Conservation (phyloP, 495 filamentous ascomycete species). For the Symbiotaphrina buchneri region DNA sequence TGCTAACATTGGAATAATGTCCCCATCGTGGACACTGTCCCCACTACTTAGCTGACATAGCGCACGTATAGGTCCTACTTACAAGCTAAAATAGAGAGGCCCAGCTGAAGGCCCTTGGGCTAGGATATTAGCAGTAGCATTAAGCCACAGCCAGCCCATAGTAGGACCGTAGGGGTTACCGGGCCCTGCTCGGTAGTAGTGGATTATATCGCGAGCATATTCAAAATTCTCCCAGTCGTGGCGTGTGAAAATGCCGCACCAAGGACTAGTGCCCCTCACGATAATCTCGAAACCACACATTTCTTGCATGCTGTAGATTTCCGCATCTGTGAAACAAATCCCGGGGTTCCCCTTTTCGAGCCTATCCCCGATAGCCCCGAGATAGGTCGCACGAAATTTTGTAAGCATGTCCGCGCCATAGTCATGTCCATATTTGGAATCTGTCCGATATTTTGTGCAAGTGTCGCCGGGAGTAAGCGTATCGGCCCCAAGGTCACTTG, state of each 20-base stretch:
- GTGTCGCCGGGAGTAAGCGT: constrained; percentile 36
- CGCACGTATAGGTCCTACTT: constrained; percentile 7
- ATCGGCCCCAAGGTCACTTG: constrained; percentile 21
- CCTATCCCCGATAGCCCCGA: constrained; percentile 20
- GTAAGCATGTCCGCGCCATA: constrained; percentile 22
- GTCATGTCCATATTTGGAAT: constrained; percentile 23
- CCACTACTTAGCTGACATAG: background rate
- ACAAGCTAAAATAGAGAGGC: constrained; percentile 34
- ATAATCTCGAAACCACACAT: constrained; percentile 37
- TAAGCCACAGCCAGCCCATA: constrained; percentile 41
- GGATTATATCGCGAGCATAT: constrained; percentile 34
- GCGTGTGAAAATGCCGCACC: constrained; percentile 33
- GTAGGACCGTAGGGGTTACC: constrained; percentile 29
- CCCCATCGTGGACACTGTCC: constrained; percentile 33
- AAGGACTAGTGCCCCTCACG: constrained; percentile 27
- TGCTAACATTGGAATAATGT: constrained; percentile 31
- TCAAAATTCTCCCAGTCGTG: constrained; percentile 33
- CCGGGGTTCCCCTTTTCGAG: constrained; percentile 20
- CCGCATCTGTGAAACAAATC: constrained; percentile 16
- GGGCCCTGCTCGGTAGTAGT: constrained; percentile 35
- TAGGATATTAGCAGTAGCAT: constrained; percentile 29
- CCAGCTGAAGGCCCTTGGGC: constrained; percentile 22
- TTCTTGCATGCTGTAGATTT: constrained; percentile 37
- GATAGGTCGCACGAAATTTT: constrained; percentile 23
- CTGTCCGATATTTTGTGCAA: constrained; percentile 23